Evolutionary conservation across 2,329 filamentous ascomycete species (phyloP).

Genomic region (Calonectria hongkongensis): DNA sequence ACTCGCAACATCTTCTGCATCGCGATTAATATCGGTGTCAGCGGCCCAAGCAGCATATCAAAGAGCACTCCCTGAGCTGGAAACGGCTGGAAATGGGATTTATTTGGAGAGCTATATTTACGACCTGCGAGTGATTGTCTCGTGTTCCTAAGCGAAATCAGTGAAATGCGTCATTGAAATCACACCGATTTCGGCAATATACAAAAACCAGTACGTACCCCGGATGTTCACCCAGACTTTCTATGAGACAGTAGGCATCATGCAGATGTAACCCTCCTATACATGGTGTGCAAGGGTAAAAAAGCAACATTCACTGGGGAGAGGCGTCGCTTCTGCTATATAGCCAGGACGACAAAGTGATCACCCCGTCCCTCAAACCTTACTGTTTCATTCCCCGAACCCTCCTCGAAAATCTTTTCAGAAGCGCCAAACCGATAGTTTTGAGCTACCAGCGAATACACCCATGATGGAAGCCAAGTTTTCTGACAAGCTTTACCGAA

Average conservation of each 20-base stretch:
- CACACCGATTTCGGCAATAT: not conserved
- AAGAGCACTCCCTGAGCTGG: no score
- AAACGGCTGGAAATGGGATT: no score
- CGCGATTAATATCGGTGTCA: no score
- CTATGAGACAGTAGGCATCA: not conserved
- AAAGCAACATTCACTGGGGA: not conserved
- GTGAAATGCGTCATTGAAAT: not conserved
- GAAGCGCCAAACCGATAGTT: not conserved
- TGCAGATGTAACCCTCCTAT: not conserved
- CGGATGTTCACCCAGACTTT: not conserved
- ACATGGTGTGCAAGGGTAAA: not conserved
- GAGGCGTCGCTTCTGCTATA: not conserved
- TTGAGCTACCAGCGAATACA: not conserved
- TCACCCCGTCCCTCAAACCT: no score
- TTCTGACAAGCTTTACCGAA: not conserved
- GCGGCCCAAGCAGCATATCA: no score
- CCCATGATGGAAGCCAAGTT: not conserved
- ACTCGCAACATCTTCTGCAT: no score
- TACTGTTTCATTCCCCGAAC: no score
- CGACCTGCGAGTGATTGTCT: no score
- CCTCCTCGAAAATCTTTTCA: not conserved
- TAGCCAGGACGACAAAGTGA: not conserved
- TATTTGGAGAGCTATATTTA: no score
- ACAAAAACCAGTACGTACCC: not conserved
- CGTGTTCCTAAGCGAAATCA: not conserved